Evolutionary conservation across 148 eudicot genomes (phyloP), one percentile per base, ranked within the genome.

Genomic region (Hydrangea macrophylla): DNA sequence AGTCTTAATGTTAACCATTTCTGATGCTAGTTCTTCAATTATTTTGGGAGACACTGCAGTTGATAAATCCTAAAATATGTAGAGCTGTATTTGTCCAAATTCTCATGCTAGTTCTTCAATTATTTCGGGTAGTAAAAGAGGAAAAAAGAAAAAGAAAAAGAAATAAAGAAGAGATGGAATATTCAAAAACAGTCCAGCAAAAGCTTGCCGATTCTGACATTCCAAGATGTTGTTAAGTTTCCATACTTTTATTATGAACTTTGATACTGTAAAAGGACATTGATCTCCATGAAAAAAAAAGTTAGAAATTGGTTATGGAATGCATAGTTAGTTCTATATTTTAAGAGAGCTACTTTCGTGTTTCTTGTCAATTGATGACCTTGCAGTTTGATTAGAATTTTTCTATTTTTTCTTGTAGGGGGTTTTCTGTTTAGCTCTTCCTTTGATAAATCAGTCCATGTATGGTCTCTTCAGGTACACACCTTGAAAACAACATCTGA

Each of bases 351-450:
- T 42, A 9, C 15, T 56, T 33, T 6, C 64, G 13, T n/a, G 13
- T 55, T 23, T 65, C 30, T 10, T 65, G 3, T 33, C 18, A 24
- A n/a, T 55, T 69, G 28, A 12, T 58, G 58, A 58, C 51, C 54
- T 67, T 74, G 61, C 10, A 59, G 30, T 53, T 78, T 56, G 58
- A 73, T 55, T 36, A 17, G 27, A 65, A 28, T 24, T 27, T 57
- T 56, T 62, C 26, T 6, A 64, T 62, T 37, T 68, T 74, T 58
- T 78, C 61, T 82, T 81, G 84, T 77, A 89, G 96, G 92, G 28
- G 93, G 81, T 55, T 89, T 74, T 76, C 87, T 92, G 60, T 92
- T 92, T 80, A 88, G 98, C 87, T 84, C 96, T 55, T 92, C 96
- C 44, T 82, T 79, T 64, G 96, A 92, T 79, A 92, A 87, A 79